Percentiles rank a stretch among this genome's conserved stretches.
Conservation (phyloP, 306 rosid genomes). For the Lupinus albus region DNA sequence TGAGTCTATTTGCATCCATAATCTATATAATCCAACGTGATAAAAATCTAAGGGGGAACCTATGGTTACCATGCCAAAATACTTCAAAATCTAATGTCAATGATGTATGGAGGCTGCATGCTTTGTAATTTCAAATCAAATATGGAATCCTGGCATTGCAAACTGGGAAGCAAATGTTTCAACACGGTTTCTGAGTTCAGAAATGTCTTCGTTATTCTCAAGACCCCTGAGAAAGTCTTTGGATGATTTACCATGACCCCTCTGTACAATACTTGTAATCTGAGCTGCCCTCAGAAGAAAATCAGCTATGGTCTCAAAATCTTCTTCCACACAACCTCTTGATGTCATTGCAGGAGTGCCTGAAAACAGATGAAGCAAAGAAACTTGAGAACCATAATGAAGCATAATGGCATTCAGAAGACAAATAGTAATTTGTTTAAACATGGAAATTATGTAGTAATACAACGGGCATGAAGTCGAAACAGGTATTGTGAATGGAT, state of each 20-base stretch:
- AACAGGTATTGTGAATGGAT: neutral
- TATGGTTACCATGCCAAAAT: constrained; percentile 33
- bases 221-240: constrained; percentile 67
- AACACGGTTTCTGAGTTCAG: constrained; percentile 64
- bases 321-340: constrained; percentile 80
- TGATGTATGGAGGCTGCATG: constrained; percentile 20
- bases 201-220: constrained; percentile 60
- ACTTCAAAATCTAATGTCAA: constrained; percentile 26
- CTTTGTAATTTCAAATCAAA: constrained; percentile 38
- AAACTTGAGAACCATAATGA: constrained; percentile 1
- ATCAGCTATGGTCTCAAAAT: constrained; percentile 76
- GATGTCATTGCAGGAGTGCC: constrained; percentile 96
- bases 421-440: constrained; percentile 14
- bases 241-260: constrained; percentile 63
- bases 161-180: constrained; percentile 75
- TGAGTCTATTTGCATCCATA: constrained; percentile 13
- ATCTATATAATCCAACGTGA: constrained; percentile 34
- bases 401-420: constrained; percentile 7
- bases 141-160: constrained; percentile 83
- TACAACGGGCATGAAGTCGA: neutral
- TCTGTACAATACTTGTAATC: constrained; percentile 59
- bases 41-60: constrained; percentile 13
- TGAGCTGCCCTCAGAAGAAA: constrained; percentile 75
- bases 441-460: constrained; percentile 5
- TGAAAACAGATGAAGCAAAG: constrained; percentile 37